Base-by-base conservation (phyloP, 2,329 filamentous ascomycete species). In the Amphichorda felina region DNA sequence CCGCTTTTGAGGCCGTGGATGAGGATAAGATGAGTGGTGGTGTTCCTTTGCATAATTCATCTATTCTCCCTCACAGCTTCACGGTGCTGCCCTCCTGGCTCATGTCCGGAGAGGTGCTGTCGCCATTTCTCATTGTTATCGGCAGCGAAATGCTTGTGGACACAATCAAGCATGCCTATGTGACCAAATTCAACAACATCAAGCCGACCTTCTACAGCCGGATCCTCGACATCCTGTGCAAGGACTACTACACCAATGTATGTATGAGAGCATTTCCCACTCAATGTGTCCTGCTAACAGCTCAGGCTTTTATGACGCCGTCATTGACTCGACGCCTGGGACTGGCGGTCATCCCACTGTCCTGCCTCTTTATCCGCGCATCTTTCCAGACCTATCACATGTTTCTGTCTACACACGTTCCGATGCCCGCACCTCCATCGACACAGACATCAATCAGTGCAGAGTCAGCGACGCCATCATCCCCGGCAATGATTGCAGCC, bases 121-220 rank as follows among this genome's bases (percentile, higher is more conserved):
- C 86, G 0, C 93, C 91, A 0, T 98, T 98, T 46, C 62, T 98
- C 10, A 78, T 98, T 7, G 93, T 98, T 1, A 73, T 98, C 6
- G 89, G 88, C 2, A 94, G 87, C 42, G 91, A 98, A 60, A 95
- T 95, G 79, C 63, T 94, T 8, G 91, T 98, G 2, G 91, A 98
- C 58, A 88, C 84, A 74, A 74, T 95, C 55, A 98, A 98, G 57
- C 93, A 98, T 53, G 86, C 86, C 16, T 98, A 96, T 54, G 93
- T 98, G 54, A 88, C 80, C 53, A 98, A 98, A 54, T 98, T 98
- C 64, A 98, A 98, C 66, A 94, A 94, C 48, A 87, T 88, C 45
- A 89, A 91, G 43, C 91, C 91, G 3, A 75, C 73, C 6, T 82
- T 98, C 38, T 98, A 98, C 55, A 74, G 77, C 35, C 77, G 87